These are phyloP conservation scores for Colletotrichum musae DNA, from an alignment of 2,329 filamentous ascomycete genomes.

Conservation along the genomic window DNA sequence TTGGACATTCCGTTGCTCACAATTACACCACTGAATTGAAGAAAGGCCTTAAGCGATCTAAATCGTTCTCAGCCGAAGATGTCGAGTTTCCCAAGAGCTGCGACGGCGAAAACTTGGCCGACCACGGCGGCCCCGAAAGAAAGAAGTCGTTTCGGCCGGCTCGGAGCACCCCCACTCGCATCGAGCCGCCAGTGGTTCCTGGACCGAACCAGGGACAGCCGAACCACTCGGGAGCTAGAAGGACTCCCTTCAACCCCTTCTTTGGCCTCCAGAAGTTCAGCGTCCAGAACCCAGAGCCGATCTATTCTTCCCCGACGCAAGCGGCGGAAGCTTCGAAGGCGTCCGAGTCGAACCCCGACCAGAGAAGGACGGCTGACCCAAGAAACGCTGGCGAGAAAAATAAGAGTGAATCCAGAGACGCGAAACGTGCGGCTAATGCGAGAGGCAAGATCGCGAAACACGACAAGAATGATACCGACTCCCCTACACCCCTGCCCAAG, in stretches of 20 bases:
- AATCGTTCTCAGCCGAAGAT: neutral
- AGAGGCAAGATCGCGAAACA: conserved; percentile 28
- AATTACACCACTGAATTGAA: neutral
- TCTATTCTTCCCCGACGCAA: neutral
- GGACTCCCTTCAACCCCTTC: conserved; percentile 22
- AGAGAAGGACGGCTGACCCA: conserved; percentile 19
- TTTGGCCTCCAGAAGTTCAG: conserved; percentile 5
- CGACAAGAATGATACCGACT: conserved; percentile 19
- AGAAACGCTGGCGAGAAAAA: conserved; percentile 19
- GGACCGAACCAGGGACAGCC: neutral
- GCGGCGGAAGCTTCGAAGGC: neutral
- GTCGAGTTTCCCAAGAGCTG: neutral
- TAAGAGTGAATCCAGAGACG: neutral
- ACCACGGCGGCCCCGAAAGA: neutral
- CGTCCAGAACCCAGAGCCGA: conserved; percentile 11
- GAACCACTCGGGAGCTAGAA: neutral
- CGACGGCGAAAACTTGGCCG: neutral
- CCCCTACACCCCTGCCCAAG: conserved; percentile 15
- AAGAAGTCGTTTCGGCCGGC: neutral
- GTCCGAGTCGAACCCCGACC: neutral
- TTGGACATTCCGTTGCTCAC: no score
- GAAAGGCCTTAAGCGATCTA: neutral
- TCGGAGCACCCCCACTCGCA: conserved; percentile 9
- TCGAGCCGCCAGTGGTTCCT: neutral
- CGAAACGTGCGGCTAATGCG: conserved; percentile 9